Evolutionary conservation across 805 yeast species (phyloP).

Genomic region (Wickerhamiella domercqiae): DNA sequence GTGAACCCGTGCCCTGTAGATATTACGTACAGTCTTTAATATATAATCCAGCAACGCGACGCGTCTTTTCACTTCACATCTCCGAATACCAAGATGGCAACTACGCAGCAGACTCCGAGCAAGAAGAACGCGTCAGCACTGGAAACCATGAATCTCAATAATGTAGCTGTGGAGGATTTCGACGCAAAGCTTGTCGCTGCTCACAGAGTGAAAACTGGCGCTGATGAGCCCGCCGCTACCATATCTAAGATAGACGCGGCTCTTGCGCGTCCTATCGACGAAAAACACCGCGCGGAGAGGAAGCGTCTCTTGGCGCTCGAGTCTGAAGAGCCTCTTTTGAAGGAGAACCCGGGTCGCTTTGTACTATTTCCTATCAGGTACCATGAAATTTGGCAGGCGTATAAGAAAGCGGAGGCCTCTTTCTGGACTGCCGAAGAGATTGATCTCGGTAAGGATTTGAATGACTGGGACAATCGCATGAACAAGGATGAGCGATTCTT

Average conservation of each 20-base stretch:
- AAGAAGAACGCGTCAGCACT: slow-evolving; percentile 46
- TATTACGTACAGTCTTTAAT: background rate
- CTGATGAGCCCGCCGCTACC: slow-evolving; percentile 6
- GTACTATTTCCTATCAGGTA: slow-evolving; percentile 93
- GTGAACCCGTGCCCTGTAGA: background rate
- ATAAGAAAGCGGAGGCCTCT: slow-evolving; percentile 97
- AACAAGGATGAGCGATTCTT: slow-evolving; percentile 87
- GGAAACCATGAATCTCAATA: slow-evolving; percentile 33
- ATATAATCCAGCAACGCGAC: background rate
- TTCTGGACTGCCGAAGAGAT: slow-evolving; percentile 99
- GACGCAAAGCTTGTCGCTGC: slow-evolving; percentile 5
- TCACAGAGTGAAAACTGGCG: slow-evolving; percentile 19
- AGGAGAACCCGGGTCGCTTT: slow-evolving; percentile 74
- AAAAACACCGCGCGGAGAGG: slow-evolving; percentile 20
- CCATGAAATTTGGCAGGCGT: slow-evolving; percentile 97
- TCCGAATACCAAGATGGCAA: slow-evolving; percentile 6
- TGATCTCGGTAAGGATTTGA: slow-evolving; percentile 78
- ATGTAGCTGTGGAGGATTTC: slow-evolving; percentile 17
- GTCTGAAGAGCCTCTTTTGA: slow-evolving; percentile 75
- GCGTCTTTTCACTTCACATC: background rate
- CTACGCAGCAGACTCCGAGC: slow-evolving; percentile 40
- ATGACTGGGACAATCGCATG: slow-evolving; percentile 84
- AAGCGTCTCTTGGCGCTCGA: slow-evolving; percentile 51
- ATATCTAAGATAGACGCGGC: slow-evolving; percentile 14
- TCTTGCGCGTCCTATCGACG: slow-evolving; percentile 14